Conservation (phyloP, 2,329 filamentous ascomycete genomes). For the Fonsecaea nubica region DNA sequence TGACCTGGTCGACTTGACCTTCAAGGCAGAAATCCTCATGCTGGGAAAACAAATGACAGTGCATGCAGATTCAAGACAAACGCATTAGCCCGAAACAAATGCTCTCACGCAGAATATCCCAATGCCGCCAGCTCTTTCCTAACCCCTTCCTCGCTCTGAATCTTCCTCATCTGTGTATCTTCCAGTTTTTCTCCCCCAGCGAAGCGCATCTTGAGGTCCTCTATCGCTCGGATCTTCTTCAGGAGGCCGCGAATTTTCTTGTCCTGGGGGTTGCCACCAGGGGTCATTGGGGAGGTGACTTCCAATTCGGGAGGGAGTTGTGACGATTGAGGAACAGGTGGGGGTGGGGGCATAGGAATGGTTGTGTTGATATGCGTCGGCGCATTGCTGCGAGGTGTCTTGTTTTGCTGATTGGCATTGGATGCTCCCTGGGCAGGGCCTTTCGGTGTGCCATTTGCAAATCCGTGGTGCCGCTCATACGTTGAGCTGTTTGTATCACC, state of each 20-base stretch:
- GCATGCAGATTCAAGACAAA: background rate
- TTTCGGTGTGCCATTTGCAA: slow-evolving; percentile 33
- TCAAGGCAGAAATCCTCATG: background rate
- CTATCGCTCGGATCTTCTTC: slow-evolving; percentile 98
- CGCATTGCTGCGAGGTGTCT: slow-evolving; percentile 21
- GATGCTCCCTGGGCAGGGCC: slow-evolving; percentile 28
- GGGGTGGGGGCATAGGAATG: slow-evolving; percentile 41
- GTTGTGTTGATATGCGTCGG: slow-evolving; percentile 44
- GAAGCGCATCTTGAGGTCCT: slow-evolving; percentile 95
- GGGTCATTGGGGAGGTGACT: slow-evolving; percentile 42
- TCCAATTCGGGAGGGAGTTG: slow-evolving; percentile 41
- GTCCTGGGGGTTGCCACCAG: slow-evolving; percentile 65
- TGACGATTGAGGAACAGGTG: slow-evolving; percentile 41
- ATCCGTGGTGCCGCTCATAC: slow-evolving; percentile 25
- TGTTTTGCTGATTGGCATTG: slow-evolving; percentile 24
- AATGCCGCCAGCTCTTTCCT: slow-evolving; percentile 78
- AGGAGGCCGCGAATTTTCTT: slow-evolving; percentile 93
- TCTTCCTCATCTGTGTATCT: slow-evolving; percentile 99
- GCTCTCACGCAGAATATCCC: slow-evolving; percentile 52
- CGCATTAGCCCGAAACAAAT: background rate
- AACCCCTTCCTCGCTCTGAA: slow-evolving; percentile 83
- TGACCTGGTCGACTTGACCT: background rate
- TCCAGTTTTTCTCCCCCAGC: slow-evolving; percentile 95
- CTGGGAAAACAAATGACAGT: background rate
- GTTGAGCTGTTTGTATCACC: slow-evolving; percentile 36